These are phyloP conservation scores for Phlyctochytrium arcticum DNA, from an alignment of 192 early-diverging fungal species.

Conservation along the genomic window DNA sequence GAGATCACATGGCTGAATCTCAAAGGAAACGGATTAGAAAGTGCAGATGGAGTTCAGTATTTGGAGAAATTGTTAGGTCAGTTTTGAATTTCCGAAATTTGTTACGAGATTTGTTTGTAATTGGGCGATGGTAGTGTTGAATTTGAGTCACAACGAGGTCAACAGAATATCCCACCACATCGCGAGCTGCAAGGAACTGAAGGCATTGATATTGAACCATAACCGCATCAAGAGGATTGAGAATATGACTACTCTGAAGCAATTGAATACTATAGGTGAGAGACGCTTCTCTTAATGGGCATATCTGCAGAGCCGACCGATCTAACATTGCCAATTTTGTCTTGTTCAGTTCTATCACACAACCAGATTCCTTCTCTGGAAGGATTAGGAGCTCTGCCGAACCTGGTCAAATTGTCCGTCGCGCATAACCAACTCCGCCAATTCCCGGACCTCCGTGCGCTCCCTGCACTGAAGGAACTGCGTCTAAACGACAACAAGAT, in stretches of 20 bases:
- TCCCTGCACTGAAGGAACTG: conserved; percentile 61
- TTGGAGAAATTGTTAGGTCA: conserved; percentile 61
- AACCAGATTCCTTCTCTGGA: conserved; percentile 63
- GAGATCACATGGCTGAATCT: conserved; percentile 65
- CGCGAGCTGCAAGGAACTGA: conserved; percentile 54
- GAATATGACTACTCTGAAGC: conserved; percentile 48
- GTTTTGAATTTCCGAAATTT: not conserved
- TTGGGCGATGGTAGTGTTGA: conserved; percentile 49
- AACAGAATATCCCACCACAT: conserved; percentile 57
- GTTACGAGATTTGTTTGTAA: not conserved
- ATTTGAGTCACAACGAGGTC: conserved; percentile 64
- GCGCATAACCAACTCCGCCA: conserved; percentile 66
- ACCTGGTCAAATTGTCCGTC: conserved; percentile 72
- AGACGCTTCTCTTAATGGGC: not conserved
- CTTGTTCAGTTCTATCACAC: conserved; percentile 67
- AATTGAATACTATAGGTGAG: conserved; percentile 68
- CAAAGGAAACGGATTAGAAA: conserved; percentile 57
- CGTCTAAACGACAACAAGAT: conserved; percentile 76
- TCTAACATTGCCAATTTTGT: too few species aligned
- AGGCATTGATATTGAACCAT: conserved; percentile 76
- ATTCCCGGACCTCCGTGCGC: conserved; percentile 60
- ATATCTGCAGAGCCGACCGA: not conserved
- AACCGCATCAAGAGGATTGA: conserved; percentile 68
- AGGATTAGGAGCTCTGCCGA: conserved; percentile 47
- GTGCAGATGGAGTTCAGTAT: conserved; percentile 47